Base-by-base conservation (phyloP, 768 basidiomycete genomes). In the Pleurotus ostreatus region DNA sequence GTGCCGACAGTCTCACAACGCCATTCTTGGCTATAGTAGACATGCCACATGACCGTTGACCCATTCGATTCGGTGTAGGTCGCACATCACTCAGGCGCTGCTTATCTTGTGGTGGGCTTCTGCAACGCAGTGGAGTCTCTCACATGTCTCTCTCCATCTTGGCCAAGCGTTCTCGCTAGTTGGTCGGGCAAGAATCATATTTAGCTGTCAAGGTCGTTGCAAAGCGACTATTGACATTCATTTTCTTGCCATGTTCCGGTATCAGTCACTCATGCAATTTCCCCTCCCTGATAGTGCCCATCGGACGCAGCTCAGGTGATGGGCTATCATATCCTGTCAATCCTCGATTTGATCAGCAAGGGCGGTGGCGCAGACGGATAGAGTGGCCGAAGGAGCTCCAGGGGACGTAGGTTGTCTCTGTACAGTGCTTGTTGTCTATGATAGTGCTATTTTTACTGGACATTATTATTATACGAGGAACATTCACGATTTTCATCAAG, bases 381-480 rank as follows among this genome's bases (percentile, higher is more conserved):
- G 86, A 89, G 55, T 92, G 91, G 91, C 89, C 89, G 0, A 66
- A 66, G 54, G 82, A 80, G 55, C 67, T 91, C 63, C 82, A 72
- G 59, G 91, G 75, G 79, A 52, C 46, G 25, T 23, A 46, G 37
- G n/a, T 23, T 48, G 54, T 20, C 46, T 38, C 41, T 34, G 30
- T 34, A 34, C 30, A 34, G 4, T 30, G 30, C 30, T 30, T 30
- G 11, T 34, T 9, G 30, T 34, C 30, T 53, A 49, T 40, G 34
- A 55, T 45, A 49, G 39, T 34, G 9, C 9, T 34, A 34, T 11
- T 34, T 34, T 34, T 34, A 34, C 30, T 11, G 30, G 30, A 34
- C 9, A 9, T 9, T 34, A 34, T 34, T 34, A 34, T 34, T 34
- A 34, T 11, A 34, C 30, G 30, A 4, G 30, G 30, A 34, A 9